These are phyloP conservation scores for Musa troglodytarum DNA, from an alignment of 176 grass and related monocot genomes.

Conservation along the genomic window DNA sequence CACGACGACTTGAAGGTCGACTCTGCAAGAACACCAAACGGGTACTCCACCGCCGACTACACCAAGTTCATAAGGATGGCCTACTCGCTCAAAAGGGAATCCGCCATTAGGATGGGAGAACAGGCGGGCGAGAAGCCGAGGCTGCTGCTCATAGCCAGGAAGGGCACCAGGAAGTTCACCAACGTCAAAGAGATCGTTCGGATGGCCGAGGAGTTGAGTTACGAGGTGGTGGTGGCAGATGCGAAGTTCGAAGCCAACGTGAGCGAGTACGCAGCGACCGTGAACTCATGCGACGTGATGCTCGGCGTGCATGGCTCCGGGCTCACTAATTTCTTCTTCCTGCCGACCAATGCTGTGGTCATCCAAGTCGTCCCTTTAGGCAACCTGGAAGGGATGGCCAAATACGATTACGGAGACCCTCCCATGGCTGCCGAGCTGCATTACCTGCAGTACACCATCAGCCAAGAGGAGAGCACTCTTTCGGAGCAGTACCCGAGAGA, in stretches of 20 bases:
- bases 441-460: not conserved
- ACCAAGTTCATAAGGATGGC: not conserved
- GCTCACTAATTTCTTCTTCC: conserved; percentile 58
- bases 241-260: not conserved
- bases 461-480: not conserved
- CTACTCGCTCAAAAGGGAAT: not conserved
- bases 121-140: not conserved
- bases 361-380: not conserved
- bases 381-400: not conserved
- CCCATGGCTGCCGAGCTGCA: not conserved
- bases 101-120: not conserved
- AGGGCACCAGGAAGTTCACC: not conserved
- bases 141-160: not conserved
- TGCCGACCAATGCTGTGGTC: conserved; percentile 32
- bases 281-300: conserved; percentile 62
- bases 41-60: not conserved
- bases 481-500: no score
- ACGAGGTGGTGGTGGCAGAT: not conserved
- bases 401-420: not conserved
- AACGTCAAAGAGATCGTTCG: not conserved
- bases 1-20: not conserved
- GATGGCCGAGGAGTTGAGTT: not conserved
- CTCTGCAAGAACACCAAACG: not conserved
- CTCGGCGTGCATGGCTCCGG: conserved; percentile 71
- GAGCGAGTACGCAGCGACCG: not conserved